A percentile compares a stretch with the other conserved stretches of the same genome.
Conservation (phyloP, 108 stramenopile species). For the Skeletonema tropicum region DNA sequence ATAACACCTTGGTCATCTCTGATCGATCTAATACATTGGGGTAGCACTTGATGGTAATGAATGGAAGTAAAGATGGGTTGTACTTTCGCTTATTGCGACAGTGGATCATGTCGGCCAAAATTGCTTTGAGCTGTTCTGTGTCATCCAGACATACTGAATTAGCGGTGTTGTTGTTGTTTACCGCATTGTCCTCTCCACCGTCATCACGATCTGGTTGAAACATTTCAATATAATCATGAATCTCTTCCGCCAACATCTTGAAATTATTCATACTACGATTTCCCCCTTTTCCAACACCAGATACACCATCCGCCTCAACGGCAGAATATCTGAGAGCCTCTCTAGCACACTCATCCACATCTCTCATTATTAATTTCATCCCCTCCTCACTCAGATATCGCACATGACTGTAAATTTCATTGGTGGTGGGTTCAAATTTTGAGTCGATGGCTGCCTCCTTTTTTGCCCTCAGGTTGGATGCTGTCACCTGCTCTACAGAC, state of each 20-base stretch:
- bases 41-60: slow-evolving; percentile 34
- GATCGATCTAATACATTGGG: slow-evolving; percentile 43
- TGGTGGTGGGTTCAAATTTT: slow-evolving; percentile 12
- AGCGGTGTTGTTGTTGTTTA: neutral
- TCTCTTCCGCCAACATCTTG: slow-evolving; percentile 11
- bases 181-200: neutral
- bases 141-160: neutral
- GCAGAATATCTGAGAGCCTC: slow-evolving; percentile 24
- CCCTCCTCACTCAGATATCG: slow-evolving; percentile 24
- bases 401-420: slow-evolving; percentile 10
- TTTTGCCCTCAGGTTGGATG: slow-evolving; percentile 14
- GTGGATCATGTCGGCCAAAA: neutral
- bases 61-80: slow-evolving; percentile 32
- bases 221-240: slow-evolving; percentile 26
- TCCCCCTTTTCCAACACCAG: neutral
- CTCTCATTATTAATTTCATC: slow-evolving; percentile 8
- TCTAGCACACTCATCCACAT: slow-evolving; percentile 16
- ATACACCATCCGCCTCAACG: neutral
- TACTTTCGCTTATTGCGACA: slow-evolving; percentile 8
- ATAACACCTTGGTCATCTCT: slow-evolving; percentile 18
- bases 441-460: slow-evolving; percentile 27
- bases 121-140: neutral
- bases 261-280: neutral
- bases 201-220: slow-evolving; percentile 29
- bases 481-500: neutral